A percentile compares a stretch with the other conserved stretches of the same genome.
These are phyloP conservation scores for Chamaecrista fasciculata DNA, from an alignment of 306 rosid species.

Conservation along the genomic window DNA sequence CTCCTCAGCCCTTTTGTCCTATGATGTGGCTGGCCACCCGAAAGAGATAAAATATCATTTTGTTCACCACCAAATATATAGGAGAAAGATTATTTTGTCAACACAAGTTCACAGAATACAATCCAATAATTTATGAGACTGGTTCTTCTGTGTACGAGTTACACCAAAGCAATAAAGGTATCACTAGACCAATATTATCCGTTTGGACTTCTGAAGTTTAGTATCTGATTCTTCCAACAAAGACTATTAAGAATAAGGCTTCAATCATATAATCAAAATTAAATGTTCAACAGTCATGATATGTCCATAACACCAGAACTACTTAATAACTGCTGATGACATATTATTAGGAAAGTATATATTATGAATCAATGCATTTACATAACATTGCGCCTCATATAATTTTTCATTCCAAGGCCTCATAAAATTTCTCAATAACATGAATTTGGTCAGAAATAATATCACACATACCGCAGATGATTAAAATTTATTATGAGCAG, in stretches of 20 bases:
- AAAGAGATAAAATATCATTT: neutral
- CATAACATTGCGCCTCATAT: neutral
- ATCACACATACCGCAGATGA: neutral
- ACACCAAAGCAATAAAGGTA: neutral
- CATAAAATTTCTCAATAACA: neutral
- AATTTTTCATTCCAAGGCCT: neutral
- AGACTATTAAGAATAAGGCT: neutral
- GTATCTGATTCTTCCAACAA: neutral
- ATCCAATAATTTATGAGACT: neutral
- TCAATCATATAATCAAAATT: neutral
- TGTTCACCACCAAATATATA: neutral
- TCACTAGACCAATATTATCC: neutral
- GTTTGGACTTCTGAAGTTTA: neutral
- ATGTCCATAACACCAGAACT: neutral
- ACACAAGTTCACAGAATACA: neutral
- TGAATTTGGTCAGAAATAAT: neutral
- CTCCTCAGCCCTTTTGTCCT: neutral
- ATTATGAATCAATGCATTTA: neutral
- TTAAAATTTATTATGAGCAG: neutral
- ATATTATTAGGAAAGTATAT: neutral
- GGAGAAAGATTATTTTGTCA: neutral
- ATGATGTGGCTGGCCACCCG: neutral
- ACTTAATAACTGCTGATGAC: neutral
- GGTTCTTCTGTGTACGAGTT: neutral
- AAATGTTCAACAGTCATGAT: neutral